Evolutionary conservation across 2,329 filamentous ascomycete genomes (phyloP).

Genomic region (Talaromyces amestolkiae): DNA sequence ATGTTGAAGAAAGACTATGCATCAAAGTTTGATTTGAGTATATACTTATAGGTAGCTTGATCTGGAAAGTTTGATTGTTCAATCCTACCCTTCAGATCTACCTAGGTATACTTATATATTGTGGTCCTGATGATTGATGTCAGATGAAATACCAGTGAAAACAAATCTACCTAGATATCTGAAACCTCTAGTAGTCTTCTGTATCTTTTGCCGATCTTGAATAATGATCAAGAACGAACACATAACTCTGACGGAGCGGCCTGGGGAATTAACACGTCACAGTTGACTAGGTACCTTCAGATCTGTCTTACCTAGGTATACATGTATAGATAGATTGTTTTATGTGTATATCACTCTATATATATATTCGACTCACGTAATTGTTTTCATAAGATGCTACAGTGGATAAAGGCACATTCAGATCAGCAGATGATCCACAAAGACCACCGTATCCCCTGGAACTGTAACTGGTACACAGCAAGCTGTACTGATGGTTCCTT

Average conservation of each 20-base stretch:
- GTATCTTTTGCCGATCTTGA: neutral
- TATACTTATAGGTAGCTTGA: neutral
- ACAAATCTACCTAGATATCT: neutral
- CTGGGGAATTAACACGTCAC: neutral
- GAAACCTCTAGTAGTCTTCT: neutral
- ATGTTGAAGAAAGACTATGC: neutral
- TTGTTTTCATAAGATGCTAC: neutral
- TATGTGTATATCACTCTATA: neutral
- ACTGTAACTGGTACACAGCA: neutral
- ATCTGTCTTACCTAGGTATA: too few relatives aligned
- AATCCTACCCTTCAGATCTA: too few relatives aligned
- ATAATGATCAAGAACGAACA: neutral
- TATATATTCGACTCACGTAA: neutral
- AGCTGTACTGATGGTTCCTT: neutral
- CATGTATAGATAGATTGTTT: neutral
- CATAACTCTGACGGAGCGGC: neutral
- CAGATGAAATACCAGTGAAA: neutral
- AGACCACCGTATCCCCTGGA: neutral
- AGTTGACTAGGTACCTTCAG: too few relatives aligned
- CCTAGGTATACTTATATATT: too few relatives aligned
- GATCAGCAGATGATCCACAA: neutral
- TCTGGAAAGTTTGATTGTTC: neutral
- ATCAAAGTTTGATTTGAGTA: neutral
- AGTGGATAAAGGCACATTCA: neutral
- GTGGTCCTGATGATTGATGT: too few relatives aligned